phyloP scores from a whole-genome alignment of 441 rosid genomes.

The Erodium trifolium region DNA sequence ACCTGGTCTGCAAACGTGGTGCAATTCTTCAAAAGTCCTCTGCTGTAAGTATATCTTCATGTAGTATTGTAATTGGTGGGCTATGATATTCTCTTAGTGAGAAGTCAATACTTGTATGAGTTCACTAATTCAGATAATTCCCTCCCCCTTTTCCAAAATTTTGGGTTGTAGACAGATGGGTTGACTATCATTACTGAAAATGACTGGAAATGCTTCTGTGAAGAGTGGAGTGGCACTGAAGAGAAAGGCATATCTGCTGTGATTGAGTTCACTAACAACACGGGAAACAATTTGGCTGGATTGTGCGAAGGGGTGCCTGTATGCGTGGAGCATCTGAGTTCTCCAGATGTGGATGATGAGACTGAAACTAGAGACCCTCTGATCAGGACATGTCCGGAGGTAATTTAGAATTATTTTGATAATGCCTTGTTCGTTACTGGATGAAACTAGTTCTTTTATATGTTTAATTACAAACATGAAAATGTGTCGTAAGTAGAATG shows the following conservation, averaged over 20 bases:
- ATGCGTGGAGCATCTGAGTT: slow-evolving; percentile 39
- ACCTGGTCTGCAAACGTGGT: slow-evolving; percentile 64
- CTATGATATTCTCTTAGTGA: background rate
- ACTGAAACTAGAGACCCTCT: slow-evolving; percentile 41
- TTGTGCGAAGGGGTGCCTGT: slow-evolving; percentile 28
- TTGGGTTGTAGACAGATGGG: slow-evolving; percentile 76
- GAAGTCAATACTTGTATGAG: slow-evolving; percentile 7
- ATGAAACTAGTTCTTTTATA: background rate
- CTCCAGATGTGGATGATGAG: slow-evolving; percentile 52
- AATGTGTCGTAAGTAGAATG: background rate
- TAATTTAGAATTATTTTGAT: slow-evolving; percentile 24
- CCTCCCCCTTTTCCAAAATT: slow-evolving; percentile 13
- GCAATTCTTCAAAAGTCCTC: slow-evolving; percentile 59
- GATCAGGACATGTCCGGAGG: slow-evolving; percentile 74
- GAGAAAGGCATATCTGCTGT: slow-evolving; percentile 66
- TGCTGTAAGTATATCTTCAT: slow-evolving; percentile 47
- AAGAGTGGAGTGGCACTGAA: slow-evolving; percentile 82
- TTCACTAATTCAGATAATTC: slow-evolving; percentile 18
- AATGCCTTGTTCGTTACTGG: slow-evolving; percentile 7
- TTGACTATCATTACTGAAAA: slow-evolving; percentile 69
- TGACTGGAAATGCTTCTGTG: slow-evolving; percentile 94
- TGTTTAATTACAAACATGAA: slow-evolving; percentile 1
- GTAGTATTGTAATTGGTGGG: background rate
- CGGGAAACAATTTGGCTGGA: slow-evolving; percentile 26
- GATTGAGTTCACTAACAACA: slow-evolving; percentile 38